phyloP scores from a whole-genome alignment of 1,139 yeast genomes.

The Candida sp. region DNA sequence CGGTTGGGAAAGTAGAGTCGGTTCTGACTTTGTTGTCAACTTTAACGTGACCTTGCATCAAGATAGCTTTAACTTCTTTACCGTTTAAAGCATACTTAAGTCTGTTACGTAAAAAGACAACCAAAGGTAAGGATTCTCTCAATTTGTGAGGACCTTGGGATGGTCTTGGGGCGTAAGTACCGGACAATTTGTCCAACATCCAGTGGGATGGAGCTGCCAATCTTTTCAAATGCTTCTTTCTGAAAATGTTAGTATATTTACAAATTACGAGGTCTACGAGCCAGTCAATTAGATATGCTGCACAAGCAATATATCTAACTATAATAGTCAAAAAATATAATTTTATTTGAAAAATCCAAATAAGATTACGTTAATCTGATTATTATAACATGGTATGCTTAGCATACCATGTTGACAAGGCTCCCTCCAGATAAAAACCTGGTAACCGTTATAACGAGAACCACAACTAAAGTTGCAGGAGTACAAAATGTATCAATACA shows the following conservation, averaged over 20 bases:
- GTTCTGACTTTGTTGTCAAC: slow-evolving; percentile 99
- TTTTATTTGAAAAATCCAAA: no score
- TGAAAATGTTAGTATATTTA: slow-evolving; percentile 1
- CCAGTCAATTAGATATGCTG: not conserved
- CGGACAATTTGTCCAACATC: slow-evolving; percentile 99
- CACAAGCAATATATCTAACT: no score
- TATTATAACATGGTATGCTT: no score
- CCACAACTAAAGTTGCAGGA: not conserved
- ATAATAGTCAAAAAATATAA: no score
- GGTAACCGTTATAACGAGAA: slow-evolving; percentile 19
- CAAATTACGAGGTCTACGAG: no score
- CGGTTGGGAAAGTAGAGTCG: slow-evolving; percentile 95
- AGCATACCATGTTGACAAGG: slow-evolving; percentile 16
- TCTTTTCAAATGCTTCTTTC: slow-evolving; percentile 37
- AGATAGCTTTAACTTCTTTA: slow-evolving; percentile 98
- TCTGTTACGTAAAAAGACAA: slow-evolving; percentile 99
- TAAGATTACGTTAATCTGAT: no score
- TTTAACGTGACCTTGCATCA: slow-evolving; percentile 99
- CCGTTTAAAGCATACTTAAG: slow-evolving; percentile 99
- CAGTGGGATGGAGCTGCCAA: slow-evolving; percentile 91
- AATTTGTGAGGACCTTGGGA: slow-evolving; percentile 99
- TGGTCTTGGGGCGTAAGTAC: slow-evolving; percentile 99
- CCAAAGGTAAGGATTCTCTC: slow-evolving; percentile 98
- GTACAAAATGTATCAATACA: no score
- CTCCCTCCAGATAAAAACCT: slow-evolving; percentile 22